A percentile compares a stretch with the other conserved stretches of the same genome.
Evolutionary conservation across 257 asterid species (phyloP).

Genomic region (Eucommia ulmoides): DNA sequence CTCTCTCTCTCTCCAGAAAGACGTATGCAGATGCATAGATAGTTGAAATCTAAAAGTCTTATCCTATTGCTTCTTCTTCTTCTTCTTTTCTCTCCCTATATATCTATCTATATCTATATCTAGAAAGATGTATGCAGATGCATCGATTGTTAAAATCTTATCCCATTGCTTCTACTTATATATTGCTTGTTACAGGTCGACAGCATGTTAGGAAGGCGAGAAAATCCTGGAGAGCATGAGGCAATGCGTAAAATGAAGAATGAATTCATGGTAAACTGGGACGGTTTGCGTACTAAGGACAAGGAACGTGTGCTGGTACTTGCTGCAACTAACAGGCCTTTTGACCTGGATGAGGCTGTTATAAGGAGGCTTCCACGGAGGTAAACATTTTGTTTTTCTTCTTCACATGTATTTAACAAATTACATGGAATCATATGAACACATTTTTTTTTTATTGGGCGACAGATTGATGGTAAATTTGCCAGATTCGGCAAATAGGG

Average conservation of each 20-base stretch:
- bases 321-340: constrained; percentile 51
- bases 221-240: constrained; percentile 35
- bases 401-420: neutral
- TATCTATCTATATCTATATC: too few relatives aligned
- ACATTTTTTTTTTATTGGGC: too few relatives aligned
- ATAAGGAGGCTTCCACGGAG: constrained; percentile 49
- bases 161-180: neutral
- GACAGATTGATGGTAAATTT: constrained; percentile 42
- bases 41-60: too few relatives aligned
- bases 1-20: too few relatives aligned
- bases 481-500: constrained; percentile 34
- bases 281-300: constrained; percentile 39
- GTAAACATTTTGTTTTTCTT: constrained; percentile 8
- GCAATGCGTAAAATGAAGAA: constrained; percentile 48
- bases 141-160: neutral
- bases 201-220: constrained; percentile 41
- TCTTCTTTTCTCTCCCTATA: neutral
- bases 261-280: constrained; percentile 49
- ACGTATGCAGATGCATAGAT: too few relatives aligned
- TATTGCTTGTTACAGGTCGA: constrained; percentile 25
- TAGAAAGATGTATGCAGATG: too few relatives aligned
- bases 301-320: constrained; percentile 43
- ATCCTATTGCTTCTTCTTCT: neutral
- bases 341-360: constrained; percentile 51
- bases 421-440: neutral